Evolutionary conservation across 1,139 yeast genomes (phyloP), one percentile per base, ranked within the genome.

Genomic region (Hyphopichia buzzinii): DNA sequence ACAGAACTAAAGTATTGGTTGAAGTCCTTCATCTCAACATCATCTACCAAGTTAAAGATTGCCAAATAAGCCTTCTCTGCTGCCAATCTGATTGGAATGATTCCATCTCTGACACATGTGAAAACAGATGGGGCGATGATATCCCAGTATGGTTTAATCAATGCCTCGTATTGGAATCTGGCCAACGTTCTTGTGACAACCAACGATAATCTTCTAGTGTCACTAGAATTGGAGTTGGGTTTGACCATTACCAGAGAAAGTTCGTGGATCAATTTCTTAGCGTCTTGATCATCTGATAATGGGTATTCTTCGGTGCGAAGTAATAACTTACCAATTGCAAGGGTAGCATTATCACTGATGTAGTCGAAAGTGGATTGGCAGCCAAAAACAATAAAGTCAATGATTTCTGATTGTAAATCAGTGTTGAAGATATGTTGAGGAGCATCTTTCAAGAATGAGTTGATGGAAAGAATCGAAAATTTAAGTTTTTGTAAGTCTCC

Each of bases 1-100:
- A 11, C 43, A 3, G 47, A 40, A 3, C 50, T 55, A 40, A 69
- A 65, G 96, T 96, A 92, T 11, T 54, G 49, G 35, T 74, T 75
- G 64, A 87, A 87, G 19, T 61, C 55, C 1, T 47, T 59, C 62
- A 76, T 64, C n/a, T 72, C 70, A n/a, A 66, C 74, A 42, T 87
- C 92, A 29, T 84, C 89, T 19, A 87, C 81, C 46, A 90, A 67
- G 38, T 75, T 70, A 57, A 89, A 82, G 15, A 88, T 60, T 2
- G 89, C 79, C 50, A 90, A 61, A 57, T 76, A 90, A 1, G 96
- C 90, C 67, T 88, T 88, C 59, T 92, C 98, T 4, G 96, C 96
- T 1, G 97, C 97, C 44, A 92, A 72, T 54, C 89, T 89, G 48
- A 92, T 84, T 3, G 98, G 97, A 50, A 92, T 87, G 32, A 86